Base-by-base conservation (phyloP, 495 filamentous ascomycete genomes). In the Annulohypoxylon stygium region DNA sequence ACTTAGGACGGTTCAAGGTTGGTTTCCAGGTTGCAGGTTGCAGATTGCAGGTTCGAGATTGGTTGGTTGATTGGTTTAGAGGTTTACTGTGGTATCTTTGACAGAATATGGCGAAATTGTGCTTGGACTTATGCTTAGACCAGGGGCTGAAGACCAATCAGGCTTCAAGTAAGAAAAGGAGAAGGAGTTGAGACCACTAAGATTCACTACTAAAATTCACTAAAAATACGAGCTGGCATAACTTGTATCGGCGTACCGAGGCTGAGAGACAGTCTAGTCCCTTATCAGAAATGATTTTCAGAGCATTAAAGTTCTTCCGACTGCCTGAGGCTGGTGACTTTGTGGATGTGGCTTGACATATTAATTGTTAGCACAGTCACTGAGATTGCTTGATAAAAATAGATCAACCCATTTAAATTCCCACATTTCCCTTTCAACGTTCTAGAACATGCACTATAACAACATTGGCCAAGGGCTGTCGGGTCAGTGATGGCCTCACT, bases 61-160 rank as follows among this genome's bases (percentile, higher is more conserved):
- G 36, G 55, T 33, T 16, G 14, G 14, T 45, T 43, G 37, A 14
- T 37, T 18, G 11, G 10, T 30, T 25, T 18, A 18, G n/a, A 26
- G 18, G 45, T 23, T 23, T 8, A 6, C 6, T 36, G 34, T 18
- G 26, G 25, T 50, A 41, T 25, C 63, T 16, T 62, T 63, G 43
- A 61, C 41, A 41, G 33, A 57, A 62, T 41, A 20, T 30, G 62
- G 69, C 45, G 34, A 65, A 70, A 70, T 58, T 65, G 43, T 62
- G 62, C 54, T 59, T 59, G 57, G 55, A 61, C 62, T 59, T 34
- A 65, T 36, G 43, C 61, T 60, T 59, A 43, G 50, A 59, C 50
- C 4, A 45, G 34, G 59, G 50, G 51, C 8, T 41, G 14, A 16
- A 0, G 18, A 23, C 70, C 57, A 71, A 71, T 71, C 48, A 71